Evolutionary conservation across 2,329 filamentous ascomycete genomes (phyloP).

Genomic region (Clarireedia paspali): DNA sequence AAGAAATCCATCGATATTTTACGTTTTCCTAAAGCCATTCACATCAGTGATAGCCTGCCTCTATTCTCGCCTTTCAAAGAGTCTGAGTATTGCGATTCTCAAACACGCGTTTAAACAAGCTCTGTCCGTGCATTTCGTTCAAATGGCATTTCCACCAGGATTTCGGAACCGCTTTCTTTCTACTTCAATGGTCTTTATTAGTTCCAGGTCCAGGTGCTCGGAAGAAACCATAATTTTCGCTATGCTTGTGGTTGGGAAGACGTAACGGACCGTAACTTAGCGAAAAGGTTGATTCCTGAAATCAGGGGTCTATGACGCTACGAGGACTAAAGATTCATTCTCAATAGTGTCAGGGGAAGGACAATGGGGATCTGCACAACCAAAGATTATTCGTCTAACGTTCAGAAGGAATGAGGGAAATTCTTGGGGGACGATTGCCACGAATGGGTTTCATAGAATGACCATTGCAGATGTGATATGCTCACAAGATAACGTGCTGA

Average conservation of each 20-base stretch:
- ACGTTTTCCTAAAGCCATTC: background rate
- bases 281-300: too few species aligned
- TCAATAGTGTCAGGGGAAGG: background rate
- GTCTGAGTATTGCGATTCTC: background rate
- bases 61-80: background rate
- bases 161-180: background rate
- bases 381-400: constrained; percentile 2
- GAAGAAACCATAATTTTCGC: background rate
- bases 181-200: background rate
- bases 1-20: background rate
- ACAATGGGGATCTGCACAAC: background rate
- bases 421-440: background rate
- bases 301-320: background rate
- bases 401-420: constrained; percentile 3
- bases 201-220: background rate
- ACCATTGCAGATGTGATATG: constrained; percentile 19
- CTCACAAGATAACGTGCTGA: background rate
- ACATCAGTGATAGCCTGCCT: background rate
- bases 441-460: constrained; percentile 19
- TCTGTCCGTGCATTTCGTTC: constrained; percentile 4
- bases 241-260: too few species aligned
- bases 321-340: background rate
- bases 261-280: too few species aligned
- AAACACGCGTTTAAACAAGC: constrained; percentile 4
- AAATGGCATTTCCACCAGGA: background rate